Evolutionary conservation across 345 rosid species (phyloP), one percentile per base, ranked within the genome.

Genomic region (Lepidium didymum): DNA sequence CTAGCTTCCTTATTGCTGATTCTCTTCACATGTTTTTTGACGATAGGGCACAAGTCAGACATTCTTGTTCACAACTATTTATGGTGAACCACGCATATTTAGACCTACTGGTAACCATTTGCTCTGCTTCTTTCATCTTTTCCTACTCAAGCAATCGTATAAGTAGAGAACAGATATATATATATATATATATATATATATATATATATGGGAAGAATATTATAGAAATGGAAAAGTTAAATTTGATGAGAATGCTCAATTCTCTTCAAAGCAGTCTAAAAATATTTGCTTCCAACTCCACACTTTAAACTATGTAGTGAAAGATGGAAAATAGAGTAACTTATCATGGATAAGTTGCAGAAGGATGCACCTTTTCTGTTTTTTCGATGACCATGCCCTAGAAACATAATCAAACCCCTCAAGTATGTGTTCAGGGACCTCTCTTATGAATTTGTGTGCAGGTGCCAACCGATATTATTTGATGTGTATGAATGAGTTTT

Each of bases 391-490:
- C 5, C 12, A 0, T 33, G 23, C 36, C 52, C 10, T 25, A 12
- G 4, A 69, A 50, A 50, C 38, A 64, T 40, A 6, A 6, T 31
- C 18, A 10, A 64, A 3, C 35, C 56, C 56, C 36, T 9, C 31
- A 49, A 56, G 58, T 64, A 29, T 46, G 14, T 47, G 14, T 49
- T 49, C 19, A 11, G 15, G 35, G 41, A 15, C 6, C 13, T 36
- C 19, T 53, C 40, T 66, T 25, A 51, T 23, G 44, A 59, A 25
- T 44, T 8, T 56, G 21, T 19, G 38, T 47, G 75, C 67, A 93
- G 98, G 98, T 83, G 96, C 90, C 71, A 93, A 93, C 78, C 83
- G 95, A 47, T 93, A 88, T 76, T 93, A 87, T 63, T 85, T 63
- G 75, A 80, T 90, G 81, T 93, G 98, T 72, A 50, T 88, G 87